phyloP scores from a whole-genome alignment of 2,329 filamentous ascomycete species.

The Botrytis fragariae region DNA sequence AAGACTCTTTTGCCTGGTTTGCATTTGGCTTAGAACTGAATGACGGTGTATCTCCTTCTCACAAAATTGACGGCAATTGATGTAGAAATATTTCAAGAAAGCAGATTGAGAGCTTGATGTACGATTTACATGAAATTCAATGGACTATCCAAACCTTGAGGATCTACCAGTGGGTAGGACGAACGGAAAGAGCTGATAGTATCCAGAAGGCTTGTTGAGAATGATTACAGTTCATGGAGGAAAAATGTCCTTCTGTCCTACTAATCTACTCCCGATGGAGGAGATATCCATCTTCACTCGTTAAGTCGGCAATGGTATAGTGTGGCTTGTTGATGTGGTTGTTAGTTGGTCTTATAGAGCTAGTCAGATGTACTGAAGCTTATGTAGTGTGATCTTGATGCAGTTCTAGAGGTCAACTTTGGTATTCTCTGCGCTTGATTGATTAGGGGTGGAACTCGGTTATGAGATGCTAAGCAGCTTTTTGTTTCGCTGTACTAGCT shows the following conservation, averaged over 20 bases:
- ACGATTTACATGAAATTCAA: not conserved
- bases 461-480: not conserved
- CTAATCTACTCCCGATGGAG: not conserved
- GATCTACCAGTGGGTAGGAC: not conserved
- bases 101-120: not conserved
- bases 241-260: not conserved
- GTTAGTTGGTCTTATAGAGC: not conserved
- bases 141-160: not conserved
- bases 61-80: not conserved
- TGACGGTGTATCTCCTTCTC: not conserved
- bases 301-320: not conserved
- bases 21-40: not conserved
- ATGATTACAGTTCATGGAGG: fast-evolving
- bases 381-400: not conserved
- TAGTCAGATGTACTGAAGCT: not conserved
- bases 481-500: not conserved
- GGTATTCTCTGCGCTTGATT: not conserved
- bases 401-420: not conserved
- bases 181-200: not conserved
- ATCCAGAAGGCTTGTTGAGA: not conserved
- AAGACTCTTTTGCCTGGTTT: not conserved
- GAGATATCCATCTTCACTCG: not conserved
- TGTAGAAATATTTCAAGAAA: not conserved
- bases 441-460: not conserved
- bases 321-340: not conserved